Conservation (phyloP, 108 stramenopile genomes). For the Stephanodiscus triporus region DNA sequence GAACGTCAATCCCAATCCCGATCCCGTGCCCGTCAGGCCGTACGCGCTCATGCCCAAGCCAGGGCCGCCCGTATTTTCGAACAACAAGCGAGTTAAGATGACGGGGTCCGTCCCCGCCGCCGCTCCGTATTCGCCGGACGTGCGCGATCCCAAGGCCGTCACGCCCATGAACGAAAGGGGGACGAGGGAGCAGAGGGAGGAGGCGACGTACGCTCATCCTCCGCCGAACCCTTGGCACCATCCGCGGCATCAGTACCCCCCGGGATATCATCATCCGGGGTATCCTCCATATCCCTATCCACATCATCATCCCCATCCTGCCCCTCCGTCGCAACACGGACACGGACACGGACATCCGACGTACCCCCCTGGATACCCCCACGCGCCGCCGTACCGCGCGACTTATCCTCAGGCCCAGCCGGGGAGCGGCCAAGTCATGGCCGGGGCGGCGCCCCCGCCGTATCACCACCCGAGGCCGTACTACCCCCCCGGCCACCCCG, state of each 20-base stretch:
- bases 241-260: slow-evolving; percentile 15
- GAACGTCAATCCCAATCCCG: slow-evolving; percentile 23
- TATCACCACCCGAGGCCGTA: slow-evolving; percentile 3
- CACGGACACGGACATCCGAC: background rate
- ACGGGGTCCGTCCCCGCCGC: background rate
- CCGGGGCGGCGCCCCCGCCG: background rate
- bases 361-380: slow-evolving; percentile 7
- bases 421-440: background rate
- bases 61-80: slow-evolving; percentile 1
- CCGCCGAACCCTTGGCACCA: slow-evolving; percentile 2
- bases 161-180: background rate
- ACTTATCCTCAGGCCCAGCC: slow-evolving; percentile 3
- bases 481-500: slow-evolving; percentile 4
- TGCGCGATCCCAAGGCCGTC: slow-evolving; percentile 14
- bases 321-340: background rate
- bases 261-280: slow-evolving; percentile 18
- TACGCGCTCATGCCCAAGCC: slow-evolving; percentile 46
- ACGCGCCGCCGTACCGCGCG: background rate
- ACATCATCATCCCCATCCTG: background rate
- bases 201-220: background rate
- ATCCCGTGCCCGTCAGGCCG: slow-evolving; percentile 1
- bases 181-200: background rate
- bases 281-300: slow-evolving; percentile 13
- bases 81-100: background rate
- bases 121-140: slow-evolving; percentile 2